phyloP scores from a whole-genome alignment of 768 basidiomycete genomes.

The Tylopilus cervinicoccineus region DNA sequence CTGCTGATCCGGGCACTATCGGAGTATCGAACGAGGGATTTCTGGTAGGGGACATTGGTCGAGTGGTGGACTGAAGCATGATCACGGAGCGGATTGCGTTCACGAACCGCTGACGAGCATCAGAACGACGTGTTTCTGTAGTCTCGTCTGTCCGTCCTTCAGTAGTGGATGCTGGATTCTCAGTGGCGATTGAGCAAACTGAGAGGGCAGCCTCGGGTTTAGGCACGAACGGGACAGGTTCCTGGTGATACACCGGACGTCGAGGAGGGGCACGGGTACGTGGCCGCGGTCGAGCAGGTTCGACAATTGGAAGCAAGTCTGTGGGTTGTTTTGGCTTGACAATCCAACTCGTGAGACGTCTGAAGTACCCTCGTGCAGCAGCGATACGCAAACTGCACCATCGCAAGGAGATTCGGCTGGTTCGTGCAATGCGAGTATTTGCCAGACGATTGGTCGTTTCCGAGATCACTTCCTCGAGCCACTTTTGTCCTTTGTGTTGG shows the following conservation, averaged over 20 bases:
- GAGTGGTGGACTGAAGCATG: slow-evolving; percentile 37
- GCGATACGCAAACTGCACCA: slow-evolving; percentile 25
- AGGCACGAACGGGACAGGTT: slow-evolving; percentile 15
- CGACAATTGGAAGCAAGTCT: slow-evolving; percentile 22
- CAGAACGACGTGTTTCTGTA: slow-evolving; percentile 21
- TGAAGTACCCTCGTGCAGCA: slow-evolving; percentile 18
- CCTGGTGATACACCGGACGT: slow-evolving; percentile 17
- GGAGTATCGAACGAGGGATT: slow-evolving; percentile 29
- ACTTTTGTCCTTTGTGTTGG: slow-evolving; percentile 46
- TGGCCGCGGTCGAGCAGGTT: slow-evolving; percentile 18
- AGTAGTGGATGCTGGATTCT: slow-evolving; percentile 25
- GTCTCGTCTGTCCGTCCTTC: slow-evolving; percentile 29
- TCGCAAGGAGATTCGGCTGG: slow-evolving; percentile 19
- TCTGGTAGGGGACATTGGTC: slow-evolving; percentile 29
- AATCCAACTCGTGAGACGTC: slow-evolving; percentile 23
- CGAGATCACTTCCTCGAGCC: slow-evolving; percentile 44
- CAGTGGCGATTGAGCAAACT: slow-evolving; percentile 21
- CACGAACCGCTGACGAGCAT: slow-evolving; percentile 36
- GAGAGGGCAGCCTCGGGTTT: slow-evolving; percentile 25
- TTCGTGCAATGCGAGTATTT: slow-evolving; percentile 25
- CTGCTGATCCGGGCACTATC: slow-evolving; percentile 18
- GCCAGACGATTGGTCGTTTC: slow-evolving; percentile 26
- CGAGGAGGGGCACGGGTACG: slow-evolving; percentile 11
- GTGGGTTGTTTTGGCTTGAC: slow-evolving; percentile 19
- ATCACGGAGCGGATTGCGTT: slow-evolving; percentile 46